Evolutionary conservation across 2,329 filamentous ascomycete species (phyloP), one percentile per base, ranked within the genome.

Genomic region (Claviceps monticola): DNA sequence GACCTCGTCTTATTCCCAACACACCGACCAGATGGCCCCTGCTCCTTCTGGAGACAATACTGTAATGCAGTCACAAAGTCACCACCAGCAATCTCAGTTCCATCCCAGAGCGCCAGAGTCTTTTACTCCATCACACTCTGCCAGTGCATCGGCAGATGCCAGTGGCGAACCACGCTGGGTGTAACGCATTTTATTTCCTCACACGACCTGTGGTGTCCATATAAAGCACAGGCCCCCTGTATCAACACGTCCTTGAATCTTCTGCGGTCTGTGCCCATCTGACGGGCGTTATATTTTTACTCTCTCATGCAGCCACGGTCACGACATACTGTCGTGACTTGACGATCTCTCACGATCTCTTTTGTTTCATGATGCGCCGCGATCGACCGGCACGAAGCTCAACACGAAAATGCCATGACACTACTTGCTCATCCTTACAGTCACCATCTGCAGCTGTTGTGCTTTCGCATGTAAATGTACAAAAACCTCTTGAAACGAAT

Each of bases 251-350:
- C 43, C 29, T 29, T 50, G n/a, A 38, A 21, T 57, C 58, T 58
- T 57, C 48, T 56, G 56, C 46, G 44, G 48, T 53, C 54, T 53
- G 57, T 55, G 56, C 54, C 54, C 51, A 52, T 57, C 16, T 17
- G 26, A 48, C 56, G 56, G 29, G 55, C 60, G 58, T 53, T 55
- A 56, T 55, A 56, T 50, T 57, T 56, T 34, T 34, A 34, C 29
- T 34, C 41, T 60, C 58, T 61, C 56, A 62, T 62, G 59, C 62
- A 62, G 60, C 29, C 60, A 62, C 59, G 59, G 59, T 65, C 55
- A 66, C 62, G 66, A 68, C 55, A 34, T 34, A 61, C 62, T 60
- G 60, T 60, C 62, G 71, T 62, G 66, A 71, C 57, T 63, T 70
- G 61, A 71, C 62, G 67, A 71, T 61, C 68, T 64, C 65, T 62